Conservation (phyloP, 2,329 filamentous ascomycete genomes). For the Claviceps humidiphila region DNA sequence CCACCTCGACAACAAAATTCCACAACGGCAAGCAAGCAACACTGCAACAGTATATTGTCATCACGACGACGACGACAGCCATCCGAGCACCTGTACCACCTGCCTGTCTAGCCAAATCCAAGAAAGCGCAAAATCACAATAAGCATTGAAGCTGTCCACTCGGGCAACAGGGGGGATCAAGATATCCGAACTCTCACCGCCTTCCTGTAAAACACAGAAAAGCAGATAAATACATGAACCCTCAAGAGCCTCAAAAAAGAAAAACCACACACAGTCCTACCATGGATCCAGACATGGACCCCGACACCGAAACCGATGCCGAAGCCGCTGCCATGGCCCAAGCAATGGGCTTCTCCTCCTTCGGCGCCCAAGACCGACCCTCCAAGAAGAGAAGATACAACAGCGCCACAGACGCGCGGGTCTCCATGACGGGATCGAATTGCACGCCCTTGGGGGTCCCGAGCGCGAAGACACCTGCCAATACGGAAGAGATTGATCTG, state of each 20-base stretch:
- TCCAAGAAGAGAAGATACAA: constrained; percentile 58
- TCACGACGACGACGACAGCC: too few species aligned
- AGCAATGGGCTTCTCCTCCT: constrained; percentile 61
- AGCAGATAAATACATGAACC: neutral
- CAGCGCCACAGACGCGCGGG: constrained; percentile 30
- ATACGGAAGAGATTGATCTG: constrained; percentile 33
- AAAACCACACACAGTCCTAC: neutral
- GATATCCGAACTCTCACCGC: too few species aligned
- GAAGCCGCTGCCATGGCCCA: constrained; percentile 39
- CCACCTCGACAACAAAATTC: too few species aligned
- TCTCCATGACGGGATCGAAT: constrained; percentile 21
- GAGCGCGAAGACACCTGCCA: constrained; percentile 12
- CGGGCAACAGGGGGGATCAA: too few species aligned
- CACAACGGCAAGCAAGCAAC: too few species aligned
- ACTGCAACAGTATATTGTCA: too few species aligned
- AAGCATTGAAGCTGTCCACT: too few species aligned
- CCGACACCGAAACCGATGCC: constrained; percentile 18
- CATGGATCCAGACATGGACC: constrained; percentile 7
- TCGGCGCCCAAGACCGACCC: constrained; percentile 41
- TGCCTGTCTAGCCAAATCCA: too few species aligned
- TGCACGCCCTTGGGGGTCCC: constrained; percentile 22
- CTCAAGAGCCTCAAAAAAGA: neutral
- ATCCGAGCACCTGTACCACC: too few species aligned
- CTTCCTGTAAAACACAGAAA: neutral
- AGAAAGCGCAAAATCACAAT: too few species aligned